A percentile compares a stretch with the other conserved stretches of the same genome.
Evolutionary conservation across 2,329 filamentous ascomycete species (phyloP).

Genomic region (Purpureocillium lavendulum): DNA sequence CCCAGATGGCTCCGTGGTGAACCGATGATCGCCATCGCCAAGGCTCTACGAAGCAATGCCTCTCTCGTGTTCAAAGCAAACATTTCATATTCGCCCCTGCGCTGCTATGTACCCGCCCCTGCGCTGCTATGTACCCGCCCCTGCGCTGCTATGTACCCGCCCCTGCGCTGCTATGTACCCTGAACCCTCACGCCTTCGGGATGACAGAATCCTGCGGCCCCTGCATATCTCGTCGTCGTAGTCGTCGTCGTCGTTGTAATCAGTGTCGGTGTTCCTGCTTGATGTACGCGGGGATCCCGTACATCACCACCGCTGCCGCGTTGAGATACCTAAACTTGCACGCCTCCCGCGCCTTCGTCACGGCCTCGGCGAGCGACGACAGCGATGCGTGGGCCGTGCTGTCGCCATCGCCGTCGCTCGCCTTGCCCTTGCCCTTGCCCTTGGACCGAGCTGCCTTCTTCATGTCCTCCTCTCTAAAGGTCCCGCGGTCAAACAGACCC

Average conservation of each 20-base stretch:
- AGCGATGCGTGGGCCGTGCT: not conserved
- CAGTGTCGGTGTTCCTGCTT: conserved; percentile 18
- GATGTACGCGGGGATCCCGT: conserved; percentile 88
- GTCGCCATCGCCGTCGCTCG: conserved; percentile 15
- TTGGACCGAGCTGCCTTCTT: conserved; percentile 12
- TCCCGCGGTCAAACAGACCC: conserved; percentile 57
- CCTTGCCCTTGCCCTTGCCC: conserved; percentile 17
- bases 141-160: no score
- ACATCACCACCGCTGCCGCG: conserved; percentile 86
- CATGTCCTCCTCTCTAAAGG: conserved; percentile 27
- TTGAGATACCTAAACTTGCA: conserved; percentile 89
- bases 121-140: no score
- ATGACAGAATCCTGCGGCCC: no score
- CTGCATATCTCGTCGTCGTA: not conserved
- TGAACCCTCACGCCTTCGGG: no score
- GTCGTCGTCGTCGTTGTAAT: not conserved
- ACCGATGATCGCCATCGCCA: no score
- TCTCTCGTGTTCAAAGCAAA: no score
- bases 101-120: no score
- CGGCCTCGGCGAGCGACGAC: conserved; percentile 66
- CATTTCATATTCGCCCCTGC: no score
- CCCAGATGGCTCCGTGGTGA: no score
- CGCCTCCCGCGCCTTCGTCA: conserved; percentile 63
- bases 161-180: no score
- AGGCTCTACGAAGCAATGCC: no score